Base-by-base conservation (phyloP, 495 filamentous ascomycete species). In the Gamarada debralockiae region DNA sequence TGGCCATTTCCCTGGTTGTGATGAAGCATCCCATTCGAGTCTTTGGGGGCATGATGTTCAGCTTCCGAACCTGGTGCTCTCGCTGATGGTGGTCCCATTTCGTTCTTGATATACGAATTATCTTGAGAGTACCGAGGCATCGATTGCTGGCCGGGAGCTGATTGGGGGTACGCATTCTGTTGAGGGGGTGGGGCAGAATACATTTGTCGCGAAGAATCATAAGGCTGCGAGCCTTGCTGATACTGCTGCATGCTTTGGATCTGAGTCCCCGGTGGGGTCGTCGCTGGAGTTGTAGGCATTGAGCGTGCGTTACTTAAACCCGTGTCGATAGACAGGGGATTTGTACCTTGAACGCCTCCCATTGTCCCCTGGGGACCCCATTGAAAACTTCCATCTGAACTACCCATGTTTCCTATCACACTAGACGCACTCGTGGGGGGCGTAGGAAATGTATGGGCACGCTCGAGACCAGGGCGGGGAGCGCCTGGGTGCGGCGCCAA, bases 391-490 rank as follows among this genome's bases (percentile, higher is more conserved):
- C 61, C 57, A 3, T 84, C 83, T 40, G 87, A 82, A 54, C 79
- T 80, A 25, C 83, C 83, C 73, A 95, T 86, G 25, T 81, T 66
- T 17, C 74, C 86, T 73, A 96, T 90, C 21, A 93, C 79, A 66
- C 91, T 90, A 6, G 92, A 92, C 22, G 93, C 87, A 63, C 91
- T 96, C 0, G 92, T 87, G 1, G 93, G 92, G 10, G 93, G 93
- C 10, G 92, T 97, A 6, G 92, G 95, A 67, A 97, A 96, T 3
- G 91, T 91, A 62, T 92, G 83, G 10, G 90, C 82, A 20, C 91
- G 84, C 52, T 95, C 89, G 40, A 96, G 69, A 9, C 79, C 75
- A 2, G 89, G 90, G 36, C 91, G 81, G 31, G 73, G 77, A 48
- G 82, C 71, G n/a, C 77, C 74, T 9, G 61, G 61, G 66, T 89